These are phyloP conservation scores for Trichoderma sp. DNA, from an alignment of 2,329 filamentous ascomycete genomes.

Conservation along the genomic window DNA sequence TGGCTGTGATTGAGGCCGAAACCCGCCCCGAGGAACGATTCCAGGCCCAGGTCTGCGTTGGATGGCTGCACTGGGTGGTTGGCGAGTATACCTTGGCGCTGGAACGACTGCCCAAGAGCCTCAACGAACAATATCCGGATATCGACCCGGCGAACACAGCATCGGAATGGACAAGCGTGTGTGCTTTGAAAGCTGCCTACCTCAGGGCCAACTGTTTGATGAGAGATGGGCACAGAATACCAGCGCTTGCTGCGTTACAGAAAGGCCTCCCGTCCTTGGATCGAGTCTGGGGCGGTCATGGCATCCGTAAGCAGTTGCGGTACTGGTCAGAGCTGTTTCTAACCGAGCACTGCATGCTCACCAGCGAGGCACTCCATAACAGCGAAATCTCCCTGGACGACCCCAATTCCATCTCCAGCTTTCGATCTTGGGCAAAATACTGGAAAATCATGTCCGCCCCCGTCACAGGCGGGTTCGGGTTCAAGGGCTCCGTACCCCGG, in stretches of 20 bases:
- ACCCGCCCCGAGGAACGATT: slow-evolving; percentile 58
- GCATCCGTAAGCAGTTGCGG: slow-evolving; percentile 62
- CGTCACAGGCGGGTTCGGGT: slow-evolving; percentile 55
- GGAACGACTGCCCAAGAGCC: slow-evolving; percentile 60
- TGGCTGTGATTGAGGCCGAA: slow-evolving; percentile 58
- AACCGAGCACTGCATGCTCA: slow-evolving; percentile 71
- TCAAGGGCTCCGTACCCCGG: slow-evolving; percentile 58
- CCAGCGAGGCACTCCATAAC: slow-evolving; percentile 56
- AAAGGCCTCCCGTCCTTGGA: slow-evolving; percentile 64
- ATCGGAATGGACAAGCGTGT: slow-evolving; percentile 78
- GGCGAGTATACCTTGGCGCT: slow-evolving; percentile 65
- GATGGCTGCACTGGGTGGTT: slow-evolving; percentile 79
- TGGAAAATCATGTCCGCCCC: slow-evolving; percentile 55
- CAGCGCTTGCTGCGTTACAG: slow-evolving; percentile 66
- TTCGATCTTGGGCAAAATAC: slow-evolving; percentile 68
- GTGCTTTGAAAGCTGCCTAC: slow-evolving; percentile 74
- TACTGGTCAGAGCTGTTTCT: slow-evolving; percentile 78
- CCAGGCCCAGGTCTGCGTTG: slow-evolving; percentile 79
- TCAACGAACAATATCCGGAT: slow-evolving; percentile 54
- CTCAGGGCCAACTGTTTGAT: slow-evolving; percentile 66
- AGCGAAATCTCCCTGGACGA: slow-evolving; percentile 52
- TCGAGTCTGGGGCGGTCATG: slow-evolving; percentile 49
- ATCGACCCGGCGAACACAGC: slow-evolving; percentile 53
- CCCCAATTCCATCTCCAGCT: slow-evolving; percentile 53
- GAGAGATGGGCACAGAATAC: slow-evolving; percentile 47